Evolutionary conservation across 805 yeast genomes (phyloP).

Genomic region (Zygoascus biomembranicola): DNA sequence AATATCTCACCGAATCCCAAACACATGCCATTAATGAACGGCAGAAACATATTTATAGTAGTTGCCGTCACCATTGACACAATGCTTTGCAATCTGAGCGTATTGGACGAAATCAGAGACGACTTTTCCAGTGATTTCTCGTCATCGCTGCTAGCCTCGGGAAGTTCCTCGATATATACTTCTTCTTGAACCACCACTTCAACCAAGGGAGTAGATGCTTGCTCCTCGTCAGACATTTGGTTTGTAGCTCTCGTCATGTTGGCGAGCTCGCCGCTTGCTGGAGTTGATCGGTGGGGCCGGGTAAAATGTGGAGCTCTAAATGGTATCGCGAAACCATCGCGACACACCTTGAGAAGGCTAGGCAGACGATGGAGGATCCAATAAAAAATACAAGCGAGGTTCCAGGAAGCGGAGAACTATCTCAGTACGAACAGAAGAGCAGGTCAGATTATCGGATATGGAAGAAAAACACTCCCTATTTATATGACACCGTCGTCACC

Average conservation of each 20-base stretch:
- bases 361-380: neutral
- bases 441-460: slow-evolving; percentile 38
- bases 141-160: neutral
- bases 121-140: neutral
- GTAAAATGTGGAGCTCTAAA: neutral
- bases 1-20: slow-evolving; percentile 91
- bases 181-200: neutral
- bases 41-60: slow-evolving; percentile 68
- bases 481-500: slow-evolving; percentile 47
- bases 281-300: too few relatives aligned
- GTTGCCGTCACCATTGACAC: slow-evolving; percentile 6
- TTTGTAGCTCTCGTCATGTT: neutral
- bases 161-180: neutral
- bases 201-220: neutral
- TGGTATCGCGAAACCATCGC: neutral
- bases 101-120: neutral
- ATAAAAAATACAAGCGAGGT: neutral
- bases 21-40: slow-evolving; percentile 91
- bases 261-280: neutral
- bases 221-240: neutral
- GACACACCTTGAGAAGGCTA: neutral
- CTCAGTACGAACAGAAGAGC: neutral
- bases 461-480: slow-evolving; percentile 53
- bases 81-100: neutral
- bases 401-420: neutral